Evolutionary conservation across 2,329 filamentous ascomycete genomes (phyloP), one percentile per base, ranked within the genome.

Genomic region (Hansfordia pulvinata): DNA sequence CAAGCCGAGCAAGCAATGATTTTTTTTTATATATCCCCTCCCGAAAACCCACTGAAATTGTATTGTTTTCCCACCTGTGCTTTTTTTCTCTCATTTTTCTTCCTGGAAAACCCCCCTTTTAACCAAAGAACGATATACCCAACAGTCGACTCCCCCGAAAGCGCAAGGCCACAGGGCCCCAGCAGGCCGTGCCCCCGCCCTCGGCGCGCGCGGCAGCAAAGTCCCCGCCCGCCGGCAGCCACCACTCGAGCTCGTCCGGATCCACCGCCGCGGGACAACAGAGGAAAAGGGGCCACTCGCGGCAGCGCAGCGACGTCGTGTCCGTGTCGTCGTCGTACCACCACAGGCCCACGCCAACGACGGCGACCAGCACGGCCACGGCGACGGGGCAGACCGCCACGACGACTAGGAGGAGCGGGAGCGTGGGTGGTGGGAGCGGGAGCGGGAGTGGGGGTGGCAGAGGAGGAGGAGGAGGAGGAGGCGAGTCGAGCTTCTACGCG

Each of bases 61-160:
- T 34, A 56, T 50, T 39, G 51, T 27, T 44, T 51, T 39, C 31
- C 47, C 49, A 40, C 54, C 62, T 50, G 54, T 52, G 42, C 46
- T 43, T 43, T 39, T 35, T 40, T 40, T 60, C 50, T 71, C 77
- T 45, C 66, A 73, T 50, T n/a, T n/a, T n/a, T n/a, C n/a, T n/a
- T n/a, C n/a, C n/a, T n/a, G n/a, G n/a, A n/a, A n/a, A n/a, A n/a
- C n/a, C n/a, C n/a, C n/a, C n/a, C n/a, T n/a, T n/a, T n/a, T n/a
- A n/a, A n/a, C n/a, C n/a, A n/a, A n/a, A n/a, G n/a, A n/a, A n/a
- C n/a, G n/a, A n/a, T n/a, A n/a, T n/a, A n/a, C n/a, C n/a, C n/a
- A n/a, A n/a, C 71, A 68, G 62, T 73, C 45, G 79, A 80, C 49
- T 83, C 80, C 34, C 83, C 83, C 81, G 79, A 49, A 93, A 93